Conservation (phyloP, 768 basidiomycete species). For the Kwoniella mangroviensis region DNA sequence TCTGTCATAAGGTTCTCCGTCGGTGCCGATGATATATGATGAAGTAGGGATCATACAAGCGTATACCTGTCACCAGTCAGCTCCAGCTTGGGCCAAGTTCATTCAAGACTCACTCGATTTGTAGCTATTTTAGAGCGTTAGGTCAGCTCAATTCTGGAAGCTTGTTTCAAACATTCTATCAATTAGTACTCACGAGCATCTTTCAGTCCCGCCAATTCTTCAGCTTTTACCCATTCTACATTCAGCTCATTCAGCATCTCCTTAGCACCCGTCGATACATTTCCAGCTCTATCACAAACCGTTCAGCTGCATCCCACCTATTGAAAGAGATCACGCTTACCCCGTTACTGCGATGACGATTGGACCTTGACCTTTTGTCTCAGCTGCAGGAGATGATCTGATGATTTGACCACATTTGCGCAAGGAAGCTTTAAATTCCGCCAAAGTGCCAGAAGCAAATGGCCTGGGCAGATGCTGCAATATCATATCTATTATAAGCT, state of each 20-base stretch:
- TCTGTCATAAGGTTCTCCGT: slow-evolving; percentile 68
- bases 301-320: not conserved
- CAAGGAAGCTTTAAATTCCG: slow-evolving; percentile 65
- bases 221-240: slow-evolving; percentile 64
- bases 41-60: slow-evolving; percentile 51
- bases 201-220: slow-evolving; percentile 62
- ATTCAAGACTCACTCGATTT: slow-evolving; percentile 1
- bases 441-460: slow-evolving; percentile 70
- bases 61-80: slow-evolving; percentile 33
- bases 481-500: not conserved
- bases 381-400: slow-evolving; percentile 61
- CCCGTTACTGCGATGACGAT: slow-evolving; percentile 82
- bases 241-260: slow-evolving; percentile 76
- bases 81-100: not conserved
- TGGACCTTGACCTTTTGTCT: slow-evolving; percentile 71
- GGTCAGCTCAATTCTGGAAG: not conserved
- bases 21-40: slow-evolving; percentile 69
- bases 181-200: slow-evolving; percentile 11
- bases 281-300: slow-evolving; percentile 66
- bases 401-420: slow-evolving; percentile 67
- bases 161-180: not conserved
- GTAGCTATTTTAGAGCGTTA: not conserved
- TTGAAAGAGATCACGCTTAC: slow-evolving; percentile 59
- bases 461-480: slow-evolving; percentile 76
- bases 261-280: slow-evolving; percentile 77